phyloP scores from a whole-genome alignment of 345 rosid species.

The Murraya koenigii region DNA sequence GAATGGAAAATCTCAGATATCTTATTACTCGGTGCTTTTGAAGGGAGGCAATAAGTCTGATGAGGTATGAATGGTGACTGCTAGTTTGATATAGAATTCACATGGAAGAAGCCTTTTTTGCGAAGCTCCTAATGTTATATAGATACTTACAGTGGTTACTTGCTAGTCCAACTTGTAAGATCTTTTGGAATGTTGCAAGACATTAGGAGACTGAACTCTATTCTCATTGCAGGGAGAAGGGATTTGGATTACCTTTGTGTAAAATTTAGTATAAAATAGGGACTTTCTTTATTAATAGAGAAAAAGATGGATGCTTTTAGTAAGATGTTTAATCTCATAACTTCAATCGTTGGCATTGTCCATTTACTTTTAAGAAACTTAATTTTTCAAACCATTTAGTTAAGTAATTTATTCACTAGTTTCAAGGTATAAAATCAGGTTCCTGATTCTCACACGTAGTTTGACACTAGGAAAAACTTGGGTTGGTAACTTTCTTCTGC shows the following conservation, averaged over 20 bases:
- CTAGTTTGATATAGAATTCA: conserved; percentile 9
- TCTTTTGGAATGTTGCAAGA: background rate
- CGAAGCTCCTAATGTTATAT: background rate
- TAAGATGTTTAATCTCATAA: background rate
- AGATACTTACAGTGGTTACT: background rate
- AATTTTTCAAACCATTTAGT: background rate
- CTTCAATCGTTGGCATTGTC: background rate
- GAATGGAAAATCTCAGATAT: conserved; percentile 51
- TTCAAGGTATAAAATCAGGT: background rate
- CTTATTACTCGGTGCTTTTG: conserved; percentile 82
- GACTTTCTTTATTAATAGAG: no score
- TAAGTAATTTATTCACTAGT: background rate
- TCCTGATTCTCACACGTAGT: background rate
- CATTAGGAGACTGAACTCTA: background rate
- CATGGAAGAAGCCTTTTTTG: background rate
- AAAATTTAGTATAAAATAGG: background rate
- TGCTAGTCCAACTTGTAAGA: background rate
- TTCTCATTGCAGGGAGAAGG: background rate
- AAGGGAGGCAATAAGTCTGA: conserved; percentile 77
- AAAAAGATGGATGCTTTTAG: background rate
- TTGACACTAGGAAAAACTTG: background rate
- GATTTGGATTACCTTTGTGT: background rate
- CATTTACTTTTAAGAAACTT: background rate
- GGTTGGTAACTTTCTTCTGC: background rate
- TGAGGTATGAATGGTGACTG: conserved; percentile 49